phyloP scores from a whole-genome alignment of 2,329 filamentous ascomycete species.

The Sporothrix curviconia region DNA sequence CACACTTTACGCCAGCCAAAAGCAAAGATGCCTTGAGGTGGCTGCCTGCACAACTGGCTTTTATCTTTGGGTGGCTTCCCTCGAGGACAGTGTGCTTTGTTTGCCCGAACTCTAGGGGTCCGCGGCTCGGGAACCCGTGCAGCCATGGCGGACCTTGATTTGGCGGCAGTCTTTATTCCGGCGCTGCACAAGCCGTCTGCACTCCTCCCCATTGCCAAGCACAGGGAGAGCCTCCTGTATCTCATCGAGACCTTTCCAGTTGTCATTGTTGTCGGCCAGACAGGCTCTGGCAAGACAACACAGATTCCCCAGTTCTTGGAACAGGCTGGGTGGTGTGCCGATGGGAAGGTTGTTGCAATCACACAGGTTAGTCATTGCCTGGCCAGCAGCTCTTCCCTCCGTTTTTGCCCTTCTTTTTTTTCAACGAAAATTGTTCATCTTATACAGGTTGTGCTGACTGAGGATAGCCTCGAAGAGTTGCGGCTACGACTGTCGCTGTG shows the following conservation, averaged over 20 bases:
- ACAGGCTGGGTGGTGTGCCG: conserved; percentile 77
- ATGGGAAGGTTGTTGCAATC: conserved; percentile 77
- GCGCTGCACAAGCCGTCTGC: conserved; percentile 79
- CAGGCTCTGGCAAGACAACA: conserved; percentile 91
- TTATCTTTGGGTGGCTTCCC: background rate
- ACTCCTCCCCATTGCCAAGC: conserved; percentile 78
- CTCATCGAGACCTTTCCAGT: conserved; percentile 77
- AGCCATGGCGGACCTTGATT: conserved; percentile 50
- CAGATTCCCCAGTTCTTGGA: conserved; percentile 91
- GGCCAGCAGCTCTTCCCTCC: no score
- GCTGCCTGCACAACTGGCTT: background rate
- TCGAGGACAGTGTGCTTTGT: background rate
- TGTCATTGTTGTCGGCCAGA: conserved; percentile 86
- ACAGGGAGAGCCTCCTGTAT: conserved; percentile 74
- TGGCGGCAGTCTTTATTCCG: conserved; percentile 61
- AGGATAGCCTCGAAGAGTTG: conserved; percentile 73
- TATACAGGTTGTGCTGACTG: background rate
- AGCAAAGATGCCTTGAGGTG: background rate
- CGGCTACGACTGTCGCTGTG: conserved; percentile 81
- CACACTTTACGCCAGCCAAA: background rate
- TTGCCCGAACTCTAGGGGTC: no score
- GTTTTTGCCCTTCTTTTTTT: background rate
- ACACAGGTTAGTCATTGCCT: conserved; percentile 62
- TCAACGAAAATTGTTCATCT: background rate
- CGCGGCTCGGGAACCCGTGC: background rate